Percentiles rank a stretch among this genome's conserved stretches.
phyloP scores from a whole-genome alignment of 2,329 filamentous ascomycete genomes.

The Aspergillus quadricinctus region DNA sequence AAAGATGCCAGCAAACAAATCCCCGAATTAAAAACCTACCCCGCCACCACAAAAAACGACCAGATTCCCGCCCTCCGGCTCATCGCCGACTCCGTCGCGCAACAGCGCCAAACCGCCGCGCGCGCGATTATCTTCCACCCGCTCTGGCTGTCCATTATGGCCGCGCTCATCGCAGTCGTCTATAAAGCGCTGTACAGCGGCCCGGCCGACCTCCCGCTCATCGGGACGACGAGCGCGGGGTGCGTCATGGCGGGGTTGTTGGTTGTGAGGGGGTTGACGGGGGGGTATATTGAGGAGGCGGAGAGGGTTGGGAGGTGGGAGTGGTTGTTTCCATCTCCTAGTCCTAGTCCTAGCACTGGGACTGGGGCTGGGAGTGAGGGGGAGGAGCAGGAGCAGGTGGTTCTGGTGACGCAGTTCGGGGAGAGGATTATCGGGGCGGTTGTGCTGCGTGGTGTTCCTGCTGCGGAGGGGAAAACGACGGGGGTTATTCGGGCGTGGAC shows the following conservation, averaged over 20 bases:
- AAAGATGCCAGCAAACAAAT: not conserved
- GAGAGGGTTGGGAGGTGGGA: conserved; percentile 55
- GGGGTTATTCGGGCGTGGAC: conserved; percentile 76
- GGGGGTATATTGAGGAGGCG: conserved; percentile 60
- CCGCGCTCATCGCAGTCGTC: conserved; percentile 35
- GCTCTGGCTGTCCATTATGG: conserved; percentile 40
- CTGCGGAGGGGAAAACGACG: not conserved
- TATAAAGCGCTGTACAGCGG: conserved; percentile 38
- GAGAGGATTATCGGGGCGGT: conserved; percentile 66
- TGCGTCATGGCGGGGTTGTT: conserved; percentile 62
- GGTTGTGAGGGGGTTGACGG: conserved; percentile 56
- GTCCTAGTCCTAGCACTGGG: conserved; percentile 10
- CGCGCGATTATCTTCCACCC: conserved; percentile 61
- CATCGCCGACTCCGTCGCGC: conserved; percentile 74
- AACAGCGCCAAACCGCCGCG: conserved; percentile 69
- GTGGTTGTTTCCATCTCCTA: conserved; percentile 57
- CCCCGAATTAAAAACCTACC: conserved; percentile 27
- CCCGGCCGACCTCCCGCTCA: conserved; percentile 14
- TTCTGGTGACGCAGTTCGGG: conserved; percentile 59
- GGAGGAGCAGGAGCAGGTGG: conserved; percentile 49
- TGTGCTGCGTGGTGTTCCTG: conserved; percentile 46
- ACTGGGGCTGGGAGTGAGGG: too few relatives aligned
- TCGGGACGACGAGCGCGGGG: conserved; percentile 43
- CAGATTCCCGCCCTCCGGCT: conserved; percentile 66
- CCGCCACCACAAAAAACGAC: conserved; percentile 50